Evolutionary conservation across 2,329 filamentous ascomycete genomes (phyloP).

Genomic region (Cladosporium cucumerinum): DNA sequence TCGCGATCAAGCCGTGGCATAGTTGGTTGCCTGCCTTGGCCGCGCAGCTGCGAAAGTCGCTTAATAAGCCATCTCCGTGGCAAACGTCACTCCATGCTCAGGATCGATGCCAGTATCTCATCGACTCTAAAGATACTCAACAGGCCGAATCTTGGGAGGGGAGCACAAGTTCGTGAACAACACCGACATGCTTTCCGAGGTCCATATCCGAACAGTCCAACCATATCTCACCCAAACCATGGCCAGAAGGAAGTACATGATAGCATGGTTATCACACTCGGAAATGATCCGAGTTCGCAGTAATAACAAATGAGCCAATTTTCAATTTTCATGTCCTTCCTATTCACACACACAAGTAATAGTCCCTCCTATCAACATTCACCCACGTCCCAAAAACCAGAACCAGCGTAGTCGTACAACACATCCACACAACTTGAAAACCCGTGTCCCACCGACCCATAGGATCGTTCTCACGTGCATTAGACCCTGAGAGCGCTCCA

Average conservation of each 20-base stretch:
- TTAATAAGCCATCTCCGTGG: not conserved
- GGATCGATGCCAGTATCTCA: not conserved
- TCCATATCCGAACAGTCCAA: not conserved
- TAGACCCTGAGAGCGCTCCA: not conserved
- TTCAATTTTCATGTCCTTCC: not conserved
- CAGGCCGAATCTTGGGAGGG: not conserved
- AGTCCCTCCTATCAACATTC: not conserved
- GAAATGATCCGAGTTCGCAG: no score
- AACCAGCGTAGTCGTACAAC: conserved; percentile 1
- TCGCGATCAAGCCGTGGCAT: not conserved
- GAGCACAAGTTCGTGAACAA: not conserved
- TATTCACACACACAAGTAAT: not conserved
- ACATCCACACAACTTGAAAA: not conserved
- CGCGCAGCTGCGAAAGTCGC: not conserved
- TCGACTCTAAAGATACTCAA: not conserved
- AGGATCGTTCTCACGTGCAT: not conserved
- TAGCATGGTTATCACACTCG: no score
- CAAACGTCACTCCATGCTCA: not conserved
- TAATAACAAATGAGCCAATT: not conserved
- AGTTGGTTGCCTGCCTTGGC: not conserved
- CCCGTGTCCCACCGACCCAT: not conserved
- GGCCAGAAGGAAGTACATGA: not conserved
- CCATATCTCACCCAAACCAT: not conserved
- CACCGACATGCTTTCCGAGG: not conserved
- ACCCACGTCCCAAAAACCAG: not conserved